Base-by-base conservation (phyloP, 495 filamentous ascomycete genomes). In the Tetracladium setigerum region DNA sequence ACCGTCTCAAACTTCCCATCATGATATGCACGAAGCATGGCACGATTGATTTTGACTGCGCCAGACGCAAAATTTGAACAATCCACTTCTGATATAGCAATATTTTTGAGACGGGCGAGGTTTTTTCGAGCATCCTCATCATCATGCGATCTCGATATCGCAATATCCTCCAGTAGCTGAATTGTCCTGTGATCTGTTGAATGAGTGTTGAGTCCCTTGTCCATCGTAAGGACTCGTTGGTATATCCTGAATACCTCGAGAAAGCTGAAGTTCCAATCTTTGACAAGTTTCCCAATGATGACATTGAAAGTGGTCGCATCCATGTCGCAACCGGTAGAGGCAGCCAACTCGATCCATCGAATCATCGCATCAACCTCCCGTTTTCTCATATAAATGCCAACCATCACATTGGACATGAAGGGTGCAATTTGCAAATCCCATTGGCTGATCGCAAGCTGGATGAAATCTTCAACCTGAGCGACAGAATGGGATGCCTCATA, bases 341-440 rank as follows among this genome's bases (percentile, higher is more conserved):
- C 11, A 19, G 48, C 38, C 38, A 51, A 54, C 3, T 56, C 38
- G 9, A 61, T 33, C 55, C 52, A 40, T 44, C 49, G 31, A 64
- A 40, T 15, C 67, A 65, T 4, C 52, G 59, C 39, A 45, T 42
- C 52, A 19, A 66, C 50, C 46, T 77, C 73, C n/a, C 57, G 61
- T 16, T 62, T 49, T 36, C 58, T 54, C 10, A 48, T 68, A 50
- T 71, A 75, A 19, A 59, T 62, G 18, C 70, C 67, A n/a, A 69
- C 62, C 55, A 78, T 62, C 7, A 72, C n/a, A 16, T 63, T 68
- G 30, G 71, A 64, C 15, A 65, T 56, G 33, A 62, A 63, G 30
- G 44, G 49, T 41, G 57, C 62, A 18, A 73, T 27, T 3, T 53
- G 50, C 6, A 74, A 54, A n/a, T 55, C 50, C 5, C 67, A 47